Percentiles rank a stretch among this genome's conserved stretches.
These are phyloP conservation scores for sorghum (Sorghum bicolor) DNA, from an alignment of 176 grass and related monocot genomes.

Conservation along the genomic window Sorghum_bicolor_NCBIv3 NC_012878.2:50946001-50946500, in stretches of 20 bases:
- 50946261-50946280: conserved; percentile 42
- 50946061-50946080: conserved; percentile 36
- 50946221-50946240: conserved; percentile 42
- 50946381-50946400: conserved; percentile 52
- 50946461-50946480: conserved; percentile 68
- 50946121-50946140: conserved; percentile 60
- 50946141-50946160: conserved; percentile 46
- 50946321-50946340: conserved; percentile 40
- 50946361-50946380: conserved; percentile 54
- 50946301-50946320: conserved; percentile 67
- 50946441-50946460: conserved; percentile 52
- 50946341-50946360: conserved; percentile 52
- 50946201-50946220: conserved; percentile 60
- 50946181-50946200: conserved; percentile 59
- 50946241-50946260: conserved; percentile 64
- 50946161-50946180: conserved; percentile 49
- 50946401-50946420: conserved; percentile 63
- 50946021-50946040: conserved; percentile 41
- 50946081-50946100: conserved; percentile 45
- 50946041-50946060: conserved; percentile 36
- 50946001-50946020: conserved; percentile 37
- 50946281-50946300: conserved; percentile 37
- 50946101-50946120: conserved; percentile 26
- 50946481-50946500: conserved; percentile 59
- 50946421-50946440: conserved; percentile 54